These are phyloP conservation scores for Fusarium cyanostomum DNA, from an alignment of 2,329 filamentous ascomycete species.

Conservation along the genomic window DNA sequence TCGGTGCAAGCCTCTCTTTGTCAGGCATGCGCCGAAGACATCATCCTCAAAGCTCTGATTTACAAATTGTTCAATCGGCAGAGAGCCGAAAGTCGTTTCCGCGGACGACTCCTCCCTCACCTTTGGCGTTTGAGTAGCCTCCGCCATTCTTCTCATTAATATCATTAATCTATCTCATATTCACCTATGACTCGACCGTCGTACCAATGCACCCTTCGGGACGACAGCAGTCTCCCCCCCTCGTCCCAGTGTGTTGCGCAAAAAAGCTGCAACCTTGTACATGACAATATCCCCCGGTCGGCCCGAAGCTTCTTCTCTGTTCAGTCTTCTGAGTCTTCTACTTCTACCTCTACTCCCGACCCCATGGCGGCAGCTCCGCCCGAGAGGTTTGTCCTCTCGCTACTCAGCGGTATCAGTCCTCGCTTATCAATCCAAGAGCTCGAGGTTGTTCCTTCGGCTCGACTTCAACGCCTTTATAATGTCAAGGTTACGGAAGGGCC, in stretches of 20 bases:
- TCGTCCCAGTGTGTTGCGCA: constrained; percentile 40
- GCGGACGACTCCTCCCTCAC: background rate
- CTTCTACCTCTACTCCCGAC: constrained; percentile 11
- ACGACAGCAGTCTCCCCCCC: constrained; percentile 37
- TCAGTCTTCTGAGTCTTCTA: constrained; percentile 22
- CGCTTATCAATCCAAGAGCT: constrained; percentile 39
- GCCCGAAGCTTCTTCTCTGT: constrained; percentile 39
- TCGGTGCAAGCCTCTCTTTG: constrained; percentile 9
- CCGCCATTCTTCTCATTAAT: background rate
- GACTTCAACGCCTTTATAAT: constrained; percentile 55
- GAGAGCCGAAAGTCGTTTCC: constrained; percentile 2
- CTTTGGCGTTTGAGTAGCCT: background rate
- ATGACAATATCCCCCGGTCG: constrained; percentile 39
- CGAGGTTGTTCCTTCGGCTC: constrained; percentile 47
- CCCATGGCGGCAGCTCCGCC: constrained; percentile 38
- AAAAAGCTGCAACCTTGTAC: constrained; percentile 42
- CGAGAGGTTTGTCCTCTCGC: constrained; percentile 39
- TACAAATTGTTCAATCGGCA: background rate
- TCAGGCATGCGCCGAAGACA: constrained; percentile 16
- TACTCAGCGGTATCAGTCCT: constrained; percentile 39
- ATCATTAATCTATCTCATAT: constrained; percentile 13
- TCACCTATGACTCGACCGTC: constrained; percentile 39
- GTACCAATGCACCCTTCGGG: constrained; percentile 44
- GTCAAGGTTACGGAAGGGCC: constrained; percentile 54
- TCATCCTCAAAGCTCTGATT: constrained; percentile 2